A percentile compares a stretch with the other conserved stretches of the same genome.
Evolutionary conservation across 2,329 filamentous ascomycete species (phyloP).

Genomic region (Cladosporium sp.): DNA sequence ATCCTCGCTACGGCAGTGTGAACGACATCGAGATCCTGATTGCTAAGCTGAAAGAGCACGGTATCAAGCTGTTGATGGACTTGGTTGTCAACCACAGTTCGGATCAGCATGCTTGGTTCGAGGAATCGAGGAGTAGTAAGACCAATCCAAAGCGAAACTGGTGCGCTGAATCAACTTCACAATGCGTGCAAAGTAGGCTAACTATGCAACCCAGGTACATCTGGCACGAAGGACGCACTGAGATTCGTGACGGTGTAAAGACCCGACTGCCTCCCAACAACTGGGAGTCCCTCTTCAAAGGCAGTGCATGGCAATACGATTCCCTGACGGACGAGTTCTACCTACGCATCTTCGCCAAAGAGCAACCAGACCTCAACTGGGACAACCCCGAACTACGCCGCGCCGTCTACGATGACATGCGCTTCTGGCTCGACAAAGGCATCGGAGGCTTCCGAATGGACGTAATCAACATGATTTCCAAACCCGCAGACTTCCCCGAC

Average conservation of each 20-base stretch:
- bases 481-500: slow-evolving; percentile 25
- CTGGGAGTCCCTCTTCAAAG: slow-evolving; percentile 64
- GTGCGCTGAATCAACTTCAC: slow-evolving; percentile 23
- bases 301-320: slow-evolving; percentile 68
- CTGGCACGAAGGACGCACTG: slow-evolving; percentile 9
- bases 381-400: slow-evolving; percentile 67
- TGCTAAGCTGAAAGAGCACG: slow-evolving; percentile 58
- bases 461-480: slow-evolving; percentile 28
- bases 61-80: slow-evolving; percentile 72
- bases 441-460: slow-evolving; percentile 51
- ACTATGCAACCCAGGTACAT: slow-evolving; percentile 7
- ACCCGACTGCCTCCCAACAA: slow-evolving; percentile 67
- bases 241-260: background rate
- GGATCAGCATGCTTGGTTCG: slow-evolving; percentile 61
- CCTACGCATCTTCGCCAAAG: slow-evolving; percentile 70
- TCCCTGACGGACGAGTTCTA: slow-evolving; percentile 73
- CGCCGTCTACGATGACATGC: slow-evolving; percentile 65
- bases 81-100: slow-evolving; percentile 78
- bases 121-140: slow-evolving; percentile 53
- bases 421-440: slow-evolving; percentile 76
- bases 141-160: slow-evolving; percentile 54
- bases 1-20: slow-evolving; percentile 66
- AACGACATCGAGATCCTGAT: slow-evolving; percentile 65
- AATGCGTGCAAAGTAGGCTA: background rate
- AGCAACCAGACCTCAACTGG: slow-evolving; percentile 85